Percentiles rank a stretch among this genome's conserved stretches.
Evolutionary conservation across 2,329 filamentous ascomycete genomes (phyloP).

Genomic region (Rhynchosporium secalis): DNA sequence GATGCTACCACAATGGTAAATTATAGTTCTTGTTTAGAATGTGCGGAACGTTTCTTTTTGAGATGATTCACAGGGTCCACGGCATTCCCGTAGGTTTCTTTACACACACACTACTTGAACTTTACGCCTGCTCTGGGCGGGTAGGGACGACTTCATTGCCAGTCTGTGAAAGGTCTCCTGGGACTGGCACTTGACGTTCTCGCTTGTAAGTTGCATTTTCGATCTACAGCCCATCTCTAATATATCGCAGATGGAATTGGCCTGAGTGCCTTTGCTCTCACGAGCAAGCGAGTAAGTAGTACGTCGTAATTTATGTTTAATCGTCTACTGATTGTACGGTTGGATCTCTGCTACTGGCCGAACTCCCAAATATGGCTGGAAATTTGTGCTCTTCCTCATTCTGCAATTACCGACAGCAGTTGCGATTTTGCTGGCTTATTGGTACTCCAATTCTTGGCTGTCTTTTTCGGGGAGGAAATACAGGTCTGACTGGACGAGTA

Average conservation of each 20-base stretch:
- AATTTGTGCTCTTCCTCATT: conserved; percentile 67
- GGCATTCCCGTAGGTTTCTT: too few relatives aligned
- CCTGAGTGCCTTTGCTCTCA: conserved; percentile 62
- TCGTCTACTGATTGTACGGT: conserved; percentile 34
- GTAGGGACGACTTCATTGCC: conserved; percentile 51
- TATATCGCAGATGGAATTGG: conserved; percentile 50
- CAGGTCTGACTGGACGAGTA: neutral
- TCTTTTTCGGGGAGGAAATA: conserved; percentile 53
- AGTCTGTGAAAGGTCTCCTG: conserved; percentile 51
- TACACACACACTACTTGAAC: conserved; percentile 32
- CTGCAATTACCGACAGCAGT: conserved; percentile 62
- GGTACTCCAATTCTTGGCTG: conserved; percentile 60
- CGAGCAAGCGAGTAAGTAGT: conserved; percentile 51
- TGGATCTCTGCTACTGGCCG: conserved; percentile 66
- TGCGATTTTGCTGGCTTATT: conserved; percentile 60
- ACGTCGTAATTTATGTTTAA: neutral
- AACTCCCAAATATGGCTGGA: conserved; percentile 65
- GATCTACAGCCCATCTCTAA: neutral
- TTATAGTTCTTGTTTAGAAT: too few relatives aligned
- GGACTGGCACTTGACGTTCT: conserved; percentile 62
- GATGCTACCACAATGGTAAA: too few relatives aligned
- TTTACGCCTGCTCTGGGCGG: conserved; percentile 48
- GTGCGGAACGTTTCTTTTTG: too few relatives aligned
- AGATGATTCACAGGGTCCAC: too few relatives aligned
- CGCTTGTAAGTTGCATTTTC: conserved; percentile 41